Conservation (phyloP, 139 green algal species). For the Desmodesmus armatus region DNA sequence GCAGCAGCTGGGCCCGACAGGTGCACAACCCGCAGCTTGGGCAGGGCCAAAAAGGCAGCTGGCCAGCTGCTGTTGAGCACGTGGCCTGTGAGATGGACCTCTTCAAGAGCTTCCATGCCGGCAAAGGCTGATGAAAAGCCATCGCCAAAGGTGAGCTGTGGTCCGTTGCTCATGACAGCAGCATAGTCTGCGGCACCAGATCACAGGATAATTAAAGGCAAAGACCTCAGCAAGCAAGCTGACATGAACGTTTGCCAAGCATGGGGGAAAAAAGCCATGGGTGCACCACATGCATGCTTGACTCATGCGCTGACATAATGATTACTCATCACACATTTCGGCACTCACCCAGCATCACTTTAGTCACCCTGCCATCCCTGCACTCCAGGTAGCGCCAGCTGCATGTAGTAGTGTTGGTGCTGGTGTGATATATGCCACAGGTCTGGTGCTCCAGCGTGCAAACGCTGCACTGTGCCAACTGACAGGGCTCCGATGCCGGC, state of each 20-base stretch:
- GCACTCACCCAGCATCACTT: no score
- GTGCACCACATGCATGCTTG: no score
- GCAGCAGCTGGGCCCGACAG: not conserved
- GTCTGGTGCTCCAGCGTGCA: conserved; percentile 17
- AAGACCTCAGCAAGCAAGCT: no score
- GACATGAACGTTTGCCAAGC: no score
- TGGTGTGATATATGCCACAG: no score
- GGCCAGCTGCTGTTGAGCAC: not conserved
- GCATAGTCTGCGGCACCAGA: conserved; percentile 23
- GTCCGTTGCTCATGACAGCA: not conserved
- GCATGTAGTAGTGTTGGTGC: not conserved
- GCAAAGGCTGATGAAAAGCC: not conserved
- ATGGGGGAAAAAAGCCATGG: no score
- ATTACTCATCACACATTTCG: no score
- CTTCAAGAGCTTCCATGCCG: not conserved
- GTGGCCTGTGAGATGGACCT: conserved; percentile 7
- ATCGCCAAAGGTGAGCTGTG: not conserved
- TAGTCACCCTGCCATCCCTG: no score
- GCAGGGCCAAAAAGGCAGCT: not conserved
- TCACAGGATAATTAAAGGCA: no score
- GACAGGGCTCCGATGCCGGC: not conserved
- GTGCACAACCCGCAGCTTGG: not conserved
- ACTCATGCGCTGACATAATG: no score
- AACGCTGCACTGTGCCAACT: not conserved
- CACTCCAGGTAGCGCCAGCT: conserved; percentile 31